A percentile compares a stretch with the other conserved stretches of the same genome.
phyloP scores from a whole-genome alignment of 768 basidiomycete genomes.

The Termitomyces bulborhizus region DNA sequence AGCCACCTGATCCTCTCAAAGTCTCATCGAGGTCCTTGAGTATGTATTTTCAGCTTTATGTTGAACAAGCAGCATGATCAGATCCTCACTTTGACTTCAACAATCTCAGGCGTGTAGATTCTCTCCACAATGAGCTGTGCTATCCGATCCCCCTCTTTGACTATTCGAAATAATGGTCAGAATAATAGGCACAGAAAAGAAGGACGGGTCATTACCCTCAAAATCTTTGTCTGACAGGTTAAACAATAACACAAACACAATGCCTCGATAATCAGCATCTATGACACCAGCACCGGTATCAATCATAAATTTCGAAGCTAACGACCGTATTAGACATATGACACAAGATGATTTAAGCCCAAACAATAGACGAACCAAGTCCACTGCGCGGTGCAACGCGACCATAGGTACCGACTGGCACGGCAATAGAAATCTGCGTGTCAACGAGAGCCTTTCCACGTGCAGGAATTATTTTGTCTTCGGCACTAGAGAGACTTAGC shows the following conservation, averaged over 20 bases:
- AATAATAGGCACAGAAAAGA: background rate
- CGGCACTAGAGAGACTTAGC: slow-evolving; percentile 51
- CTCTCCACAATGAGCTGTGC: slow-evolving; percentile 93
- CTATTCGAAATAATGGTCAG: slow-evolving; percentile 30
- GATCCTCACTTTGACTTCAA: slow-evolving; percentile 74
- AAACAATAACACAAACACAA: slow-evolving; percentile 88
- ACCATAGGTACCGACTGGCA: slow-evolving; percentile 91
- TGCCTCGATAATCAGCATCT: slow-evolving; percentile 93
- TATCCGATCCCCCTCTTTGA: slow-evolving; percentile 90
- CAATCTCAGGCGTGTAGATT: slow-evolving; percentile 79
- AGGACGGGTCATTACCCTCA: slow-evolving; percentile 41
- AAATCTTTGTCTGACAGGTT: slow-evolving; percentile 91
- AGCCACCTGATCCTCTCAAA: slow-evolving; percentile 76
- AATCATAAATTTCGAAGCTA: slow-evolving; percentile 96
- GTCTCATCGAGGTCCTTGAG: slow-evolving; percentile 80
- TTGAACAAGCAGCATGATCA: background rate
- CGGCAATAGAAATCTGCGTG: slow-evolving; percentile 89
- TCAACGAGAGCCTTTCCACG: slow-evolving; percentile 88
- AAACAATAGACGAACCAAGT: slow-evolving; percentile 55
- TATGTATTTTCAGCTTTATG: background rate
- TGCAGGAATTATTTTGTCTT: slow-evolving; percentile 81
- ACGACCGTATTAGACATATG: background rate
- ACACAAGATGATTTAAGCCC: background rate
- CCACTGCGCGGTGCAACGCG: slow-evolving; percentile 97
- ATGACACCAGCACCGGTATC: slow-evolving; percentile 97